Evolutionary conservation across 148 eudicot genomes (phyloP).

Genomic region (Mesembryanthemum crystallinum): DNA sequence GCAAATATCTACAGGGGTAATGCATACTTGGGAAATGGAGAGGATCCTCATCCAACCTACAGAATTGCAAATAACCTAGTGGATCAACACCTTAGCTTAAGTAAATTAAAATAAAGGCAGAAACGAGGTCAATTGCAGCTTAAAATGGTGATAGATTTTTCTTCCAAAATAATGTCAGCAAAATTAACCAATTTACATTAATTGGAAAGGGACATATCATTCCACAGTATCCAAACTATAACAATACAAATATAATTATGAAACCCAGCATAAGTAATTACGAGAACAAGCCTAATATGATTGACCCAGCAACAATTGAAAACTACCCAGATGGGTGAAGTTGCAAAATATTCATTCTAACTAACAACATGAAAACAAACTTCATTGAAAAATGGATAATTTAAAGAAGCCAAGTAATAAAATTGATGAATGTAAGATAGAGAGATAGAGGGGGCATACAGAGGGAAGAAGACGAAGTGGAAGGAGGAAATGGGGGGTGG

Average conservation of each 20-base stretch:
- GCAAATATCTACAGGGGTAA: no score
- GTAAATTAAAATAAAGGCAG: background rate
- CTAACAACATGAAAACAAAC: background rate
- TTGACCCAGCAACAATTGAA: background rate
- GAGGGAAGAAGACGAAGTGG: conserved; percentile 25
- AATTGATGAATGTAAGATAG: background rate
- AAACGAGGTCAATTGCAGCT: no score
- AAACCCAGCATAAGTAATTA: background rate
- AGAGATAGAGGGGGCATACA: conserved; percentile 29
- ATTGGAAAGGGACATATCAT: background rate
- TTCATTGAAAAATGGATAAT: no score
- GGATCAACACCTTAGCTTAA: background rate
- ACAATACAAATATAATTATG: background rate
- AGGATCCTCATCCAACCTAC: no score
- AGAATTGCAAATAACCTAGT: background rate
- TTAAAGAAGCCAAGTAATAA: no score
- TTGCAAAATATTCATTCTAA: background rate
- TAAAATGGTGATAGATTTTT: background rate
- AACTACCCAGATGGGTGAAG: background rate
- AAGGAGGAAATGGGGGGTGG: conserved; percentile 20
- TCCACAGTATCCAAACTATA: background rate
- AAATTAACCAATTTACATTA: conserved; percentile 12
- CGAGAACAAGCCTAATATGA: background rate
- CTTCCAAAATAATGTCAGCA: background rate
- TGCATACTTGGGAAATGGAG: no score